Evolutionary conservation across 2,329 filamentous ascomycete species (phyloP).

Genomic region (Trichophyton equinum): DNA sequence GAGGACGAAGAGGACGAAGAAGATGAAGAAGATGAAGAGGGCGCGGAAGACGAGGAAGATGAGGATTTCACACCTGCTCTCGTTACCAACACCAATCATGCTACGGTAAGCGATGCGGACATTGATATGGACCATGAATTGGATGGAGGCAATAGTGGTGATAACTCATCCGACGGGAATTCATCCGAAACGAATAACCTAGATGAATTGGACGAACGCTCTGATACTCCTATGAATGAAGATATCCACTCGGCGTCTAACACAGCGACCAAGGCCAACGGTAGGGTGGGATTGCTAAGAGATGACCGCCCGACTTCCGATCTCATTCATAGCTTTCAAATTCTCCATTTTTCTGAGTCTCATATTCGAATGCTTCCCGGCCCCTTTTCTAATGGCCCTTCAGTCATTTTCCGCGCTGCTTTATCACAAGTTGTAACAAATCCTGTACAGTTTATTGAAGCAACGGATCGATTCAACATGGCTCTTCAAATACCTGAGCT

Average conservation of each 20-base stretch:
- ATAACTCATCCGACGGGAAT: not conserved
- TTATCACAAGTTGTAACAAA: slow-evolving; percentile 21
- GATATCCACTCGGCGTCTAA: not conserved
- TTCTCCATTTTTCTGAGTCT: slow-evolving; percentile 32
- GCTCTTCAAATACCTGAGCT: slow-evolving; percentile 46
- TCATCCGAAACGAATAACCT: not conserved
- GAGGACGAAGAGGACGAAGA: slow-evolving; percentile 12
- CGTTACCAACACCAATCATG: not conserved
- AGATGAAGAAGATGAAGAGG: slow-evolving; percentile 3
- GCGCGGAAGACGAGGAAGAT: not conserved
- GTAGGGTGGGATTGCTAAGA: not conserved
- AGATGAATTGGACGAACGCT: not conserved
- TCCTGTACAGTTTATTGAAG: slow-evolving; percentile 16
- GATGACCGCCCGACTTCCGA: not conserved
- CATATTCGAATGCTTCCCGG: slow-evolving; percentile 28
- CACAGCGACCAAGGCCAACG: not conserved
- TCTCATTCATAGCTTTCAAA: slow-evolving; percentile 22
- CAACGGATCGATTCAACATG: slow-evolving; percentile 45
- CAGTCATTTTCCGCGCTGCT: slow-evolving; percentile 22
- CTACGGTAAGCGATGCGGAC: not conserved
- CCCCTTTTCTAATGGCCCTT: slow-evolving; percentile 21
- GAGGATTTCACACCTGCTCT: not conserved
- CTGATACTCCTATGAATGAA: not conserved
- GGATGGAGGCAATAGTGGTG: not conserved
- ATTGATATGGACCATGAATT: not conserved